These are phyloP conservation scores for Leishmania guyanensis DNA, from an alignment of 208 protist genomes.

Conservation along the genomic window DNA sequence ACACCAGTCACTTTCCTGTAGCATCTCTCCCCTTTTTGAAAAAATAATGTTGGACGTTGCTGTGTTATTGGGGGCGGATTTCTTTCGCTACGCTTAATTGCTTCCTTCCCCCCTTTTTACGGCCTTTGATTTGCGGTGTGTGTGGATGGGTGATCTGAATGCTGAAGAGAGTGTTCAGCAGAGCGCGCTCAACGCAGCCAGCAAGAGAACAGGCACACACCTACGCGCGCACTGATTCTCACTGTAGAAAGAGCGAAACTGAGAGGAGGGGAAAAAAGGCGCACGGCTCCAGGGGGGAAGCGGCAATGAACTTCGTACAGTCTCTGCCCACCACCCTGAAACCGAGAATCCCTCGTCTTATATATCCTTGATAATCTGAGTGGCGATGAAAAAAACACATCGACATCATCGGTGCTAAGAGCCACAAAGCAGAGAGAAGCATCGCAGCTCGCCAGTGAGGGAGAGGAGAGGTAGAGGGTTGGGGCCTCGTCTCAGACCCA, in stretches of 20 bases:
- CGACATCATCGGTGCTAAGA: neutral
- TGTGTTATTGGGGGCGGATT: neutral
- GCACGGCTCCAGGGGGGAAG: neutral
- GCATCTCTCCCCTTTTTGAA: neutral
- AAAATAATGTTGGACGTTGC: neutral
- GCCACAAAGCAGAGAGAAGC: neutral
- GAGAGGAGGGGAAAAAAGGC: conserved; percentile 7
- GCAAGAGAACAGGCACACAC: neutral
- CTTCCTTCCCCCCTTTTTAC: neutral
- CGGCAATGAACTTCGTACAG: neutral
- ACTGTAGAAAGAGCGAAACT: neutral
- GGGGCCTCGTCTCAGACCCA: neutral
- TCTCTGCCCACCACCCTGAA: neutral
- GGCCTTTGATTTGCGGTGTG: neutral
- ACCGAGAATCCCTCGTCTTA: neutral
- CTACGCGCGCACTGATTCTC: neutral
- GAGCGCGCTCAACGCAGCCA: neutral
- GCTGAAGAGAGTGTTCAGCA: neutral
- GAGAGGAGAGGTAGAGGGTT: neutral
- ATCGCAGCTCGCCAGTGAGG: neutral
- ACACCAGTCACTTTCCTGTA: neutral
- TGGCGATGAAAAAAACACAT: neutral
- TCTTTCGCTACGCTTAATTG: neutral
- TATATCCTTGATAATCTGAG: neutral
- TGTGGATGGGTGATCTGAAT: neutral